These are phyloP conservation scores for Heterobasidion occidentale DNA, from an alignment of 1,284 basidiomycete genomes.

Conservation along the genomic window DNA sequence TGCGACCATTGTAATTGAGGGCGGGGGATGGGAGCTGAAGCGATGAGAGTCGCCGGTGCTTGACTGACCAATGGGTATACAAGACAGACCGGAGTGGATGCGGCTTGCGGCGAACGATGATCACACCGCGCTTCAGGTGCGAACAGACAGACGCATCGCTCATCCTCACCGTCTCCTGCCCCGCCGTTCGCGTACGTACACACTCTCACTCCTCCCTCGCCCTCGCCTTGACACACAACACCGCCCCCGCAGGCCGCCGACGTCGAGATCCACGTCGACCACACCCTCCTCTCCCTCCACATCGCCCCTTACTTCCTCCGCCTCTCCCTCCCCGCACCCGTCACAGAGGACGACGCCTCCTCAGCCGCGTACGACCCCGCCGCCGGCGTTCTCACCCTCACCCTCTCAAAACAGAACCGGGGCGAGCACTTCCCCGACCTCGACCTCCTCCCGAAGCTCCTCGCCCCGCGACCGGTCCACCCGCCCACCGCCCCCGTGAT, in stretches of 20 bases:
- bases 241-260: conserved; percentile 56
- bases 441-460: conserved; percentile 65
- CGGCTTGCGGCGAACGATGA: conserved; percentile 36
- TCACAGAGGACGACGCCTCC: conserved; percentile 61
- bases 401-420: conserved; percentile 54
- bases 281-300: conserved; percentile 62
- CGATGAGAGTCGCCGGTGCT: no score
- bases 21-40: no score
- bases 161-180: conserved; percentile 61
- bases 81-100: background rate
- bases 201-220: conserved; percentile 8
- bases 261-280: conserved; percentile 69
- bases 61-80: background rate
- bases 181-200: conserved; percentile 63
- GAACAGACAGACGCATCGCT: conserved; percentile 56
- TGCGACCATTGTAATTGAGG: no score
- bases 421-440: conserved; percentile 68
- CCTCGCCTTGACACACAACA: background rate
- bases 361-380: conserved; percentile 66
- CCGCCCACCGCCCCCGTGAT: conserved; percentile 39
- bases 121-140: conserved; percentile 74
- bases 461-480: conserved; percentile 50
- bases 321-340: conserved; percentile 46
- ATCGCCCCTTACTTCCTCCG: conserved; percentile 78
- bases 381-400: conserved; percentile 63